Evolutionary conservation across 192 early-diverging fungal species (phyloP), one percentile per base, ranked within the genome.

Genomic region (Coemansia sp.): DNA sequence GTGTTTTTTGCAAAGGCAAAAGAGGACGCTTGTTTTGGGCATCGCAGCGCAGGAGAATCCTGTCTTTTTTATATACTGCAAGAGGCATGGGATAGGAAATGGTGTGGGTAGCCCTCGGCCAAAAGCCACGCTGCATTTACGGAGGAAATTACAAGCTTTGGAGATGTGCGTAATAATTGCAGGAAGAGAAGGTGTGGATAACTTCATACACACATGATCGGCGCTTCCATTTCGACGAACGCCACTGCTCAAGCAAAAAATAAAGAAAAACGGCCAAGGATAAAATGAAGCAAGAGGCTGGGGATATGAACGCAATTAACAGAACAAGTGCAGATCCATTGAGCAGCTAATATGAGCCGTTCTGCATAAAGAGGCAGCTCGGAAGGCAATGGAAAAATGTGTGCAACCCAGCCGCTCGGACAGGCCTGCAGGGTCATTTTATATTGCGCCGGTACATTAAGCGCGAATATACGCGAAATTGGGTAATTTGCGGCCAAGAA

Each of bases 121-220:
- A 12, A n/a, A 44, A 44, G 40, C 40, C 40, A 44, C 40, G 40
- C 40, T 44, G 11, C 14, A 44, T 44, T 44, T 44, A 44, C 40
- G 40, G 40, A n/a, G 15, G 15, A 44, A 15, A 15, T 44, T 44
- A 44, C 40, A n/a, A 44, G 40, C 40, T 15, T n/a, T 44, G 40
- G 40, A 44, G 40, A n/a, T 15, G 15, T 48, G 47, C 47, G 47
- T 48, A 56, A 56, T 37, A 36, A 37, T 9, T 14, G 53, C 26
- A 34, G 53, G 6, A 55, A 24, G 28, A 55, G 53, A 55, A 24
- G 31, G 52, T 0, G 52, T 12, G 28, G 54, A 17, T 56, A 56
- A 37, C 54, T 56, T 36, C 28, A 56, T 14, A 36, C 54, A 56
- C 28, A 36, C 54, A 56, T 56, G 54, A 56, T 56, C 54, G 54